Conservation (phyloP, 2,329 filamentous ascomycete genomes). For the Colletotrichum musae region DNA sequence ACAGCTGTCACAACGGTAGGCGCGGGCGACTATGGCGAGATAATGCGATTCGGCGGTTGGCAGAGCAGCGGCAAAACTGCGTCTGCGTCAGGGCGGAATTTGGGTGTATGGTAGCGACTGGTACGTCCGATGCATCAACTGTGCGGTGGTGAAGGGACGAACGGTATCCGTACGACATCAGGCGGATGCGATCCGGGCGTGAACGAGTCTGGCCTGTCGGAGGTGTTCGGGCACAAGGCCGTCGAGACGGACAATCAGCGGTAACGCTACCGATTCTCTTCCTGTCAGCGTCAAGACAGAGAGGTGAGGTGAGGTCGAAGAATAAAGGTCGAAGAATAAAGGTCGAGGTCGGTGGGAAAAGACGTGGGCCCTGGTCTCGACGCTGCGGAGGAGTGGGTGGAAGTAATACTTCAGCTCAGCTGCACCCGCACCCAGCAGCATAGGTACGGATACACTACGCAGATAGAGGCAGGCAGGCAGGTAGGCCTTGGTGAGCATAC, state of each 20-base stretch:
- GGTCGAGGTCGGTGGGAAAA: conserved; percentile 22
- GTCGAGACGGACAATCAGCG: conserved; percentile 14
- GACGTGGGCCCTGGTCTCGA: conserved; percentile 18
- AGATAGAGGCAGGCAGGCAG: conserved; percentile 32
- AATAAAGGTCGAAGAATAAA: conserved; percentile 12
- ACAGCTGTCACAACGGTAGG: conserved; percentile 18
- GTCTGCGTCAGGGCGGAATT: conserved; percentile 44
- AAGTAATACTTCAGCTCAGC: conserved; percentile 39
- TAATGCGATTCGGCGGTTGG: conserved; percentile 16
- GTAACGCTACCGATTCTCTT: conserved; percentile 13
- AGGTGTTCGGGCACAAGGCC: conserved; percentile 10
- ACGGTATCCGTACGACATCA: conserved; percentile 36
- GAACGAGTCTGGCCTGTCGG: conserved; percentile 1
- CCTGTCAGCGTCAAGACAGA: not conserved
- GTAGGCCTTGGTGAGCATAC: conserved; percentile 33
- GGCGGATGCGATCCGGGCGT: conserved; percentile 23
- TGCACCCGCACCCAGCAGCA: conserved; percentile 21
- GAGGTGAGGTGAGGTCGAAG: not conserved
- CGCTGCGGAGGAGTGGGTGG: conserved; percentile 35
- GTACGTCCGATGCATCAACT: conserved; percentile 49
- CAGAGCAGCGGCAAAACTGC: conserved; percentile 43
- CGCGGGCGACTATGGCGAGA: conserved; percentile 10
- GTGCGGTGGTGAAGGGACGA: conserved; percentile 43
- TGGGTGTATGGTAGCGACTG: conserved; percentile 44
- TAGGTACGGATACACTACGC: not conserved